These are phyloP conservation scores for Diversispora eburnea DNA, from an alignment of 192 early-diverging fungal species.

Conservation along the genomic window DNA sequence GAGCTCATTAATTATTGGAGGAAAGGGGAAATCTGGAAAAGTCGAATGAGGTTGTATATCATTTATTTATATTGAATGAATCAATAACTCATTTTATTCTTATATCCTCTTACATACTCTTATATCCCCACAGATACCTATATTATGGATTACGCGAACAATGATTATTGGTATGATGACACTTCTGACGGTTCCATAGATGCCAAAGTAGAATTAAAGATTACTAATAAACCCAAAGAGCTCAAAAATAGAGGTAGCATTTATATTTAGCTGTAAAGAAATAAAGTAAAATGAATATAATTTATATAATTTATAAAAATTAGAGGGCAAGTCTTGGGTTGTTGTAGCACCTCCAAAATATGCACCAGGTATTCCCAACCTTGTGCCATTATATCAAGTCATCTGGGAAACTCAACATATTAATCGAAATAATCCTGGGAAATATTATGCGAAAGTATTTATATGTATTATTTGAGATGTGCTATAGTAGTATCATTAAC, in stretches of 20 bases:
- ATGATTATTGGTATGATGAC: slow-evolving; percentile 29
- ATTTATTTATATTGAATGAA: background rate
- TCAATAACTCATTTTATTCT: background rate
- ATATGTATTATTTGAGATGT: too few relatives aligned
- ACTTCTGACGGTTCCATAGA: slow-evolving; percentile 22
- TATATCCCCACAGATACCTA: background rate
- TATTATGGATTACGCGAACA: slow-evolving; percentile 17
- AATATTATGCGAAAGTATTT: too few relatives aligned
- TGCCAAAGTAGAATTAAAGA: background rate
- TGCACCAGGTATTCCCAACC: slow-evolving; percentile 19
- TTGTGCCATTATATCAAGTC: slow-evolving; percentile 17
- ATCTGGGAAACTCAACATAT: slow-evolving; percentile 20
- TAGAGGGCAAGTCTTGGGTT: slow-evolving; percentile 25
- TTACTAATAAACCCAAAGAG: background rate
- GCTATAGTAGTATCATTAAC: too few relatives aligned
- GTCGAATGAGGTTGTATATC: background rate
- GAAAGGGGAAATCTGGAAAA: slow-evolving; percentile 21
- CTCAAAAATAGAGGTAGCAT: slow-evolving; percentile 7
- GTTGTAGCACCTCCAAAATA: slow-evolving; percentile 25
- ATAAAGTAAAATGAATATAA: background rate
- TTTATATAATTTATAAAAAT: background rate
- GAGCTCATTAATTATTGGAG: slow-evolving; percentile 25
- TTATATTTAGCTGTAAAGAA: background rate
- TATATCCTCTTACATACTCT: background rate
- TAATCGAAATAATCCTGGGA: background rate